phyloP scores from a whole-genome alignment of 2,329 filamentous ascomycete genomes.

The Fusarium globosum region DNA sequence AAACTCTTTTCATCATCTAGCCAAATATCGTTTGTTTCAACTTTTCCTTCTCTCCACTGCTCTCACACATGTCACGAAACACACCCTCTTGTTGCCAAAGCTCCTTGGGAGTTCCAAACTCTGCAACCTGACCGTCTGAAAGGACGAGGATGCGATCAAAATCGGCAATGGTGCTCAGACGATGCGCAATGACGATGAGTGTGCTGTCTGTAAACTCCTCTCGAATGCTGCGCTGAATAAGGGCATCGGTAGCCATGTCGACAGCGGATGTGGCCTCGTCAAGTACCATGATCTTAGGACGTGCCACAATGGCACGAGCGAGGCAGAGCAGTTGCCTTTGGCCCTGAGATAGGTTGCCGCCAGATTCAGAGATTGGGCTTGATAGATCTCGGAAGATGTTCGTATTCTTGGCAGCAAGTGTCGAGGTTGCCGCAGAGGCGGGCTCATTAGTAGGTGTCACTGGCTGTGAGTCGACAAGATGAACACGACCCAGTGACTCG shows the following conservation, averaged over 20 bases:
- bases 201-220: constrained; percentile 77
- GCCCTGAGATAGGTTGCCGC: constrained; percentile 79
- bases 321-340: constrained; percentile 82
- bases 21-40: constrained; percentile 59
- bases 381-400: constrained; percentile 74
- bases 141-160: constrained; percentile 81
- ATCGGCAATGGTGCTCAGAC: constrained; percentile 80
- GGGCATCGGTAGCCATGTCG: constrained; percentile 78
- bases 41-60: constrained; percentile 68
- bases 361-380: constrained; percentile 75
- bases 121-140: constrained; percentile 73
- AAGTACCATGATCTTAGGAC: constrained; percentile 81
- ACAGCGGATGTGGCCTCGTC: constrained; percentile 85
- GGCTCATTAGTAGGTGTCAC: constrained; percentile 54
- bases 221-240: constrained; percentile 79
- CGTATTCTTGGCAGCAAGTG: constrained; percentile 59
- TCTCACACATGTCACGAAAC: constrained; percentile 72
- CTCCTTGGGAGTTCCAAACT: constrained; percentile 73
- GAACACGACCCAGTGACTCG: constrained; percentile 76
- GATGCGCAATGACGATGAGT: constrained; percentile 79
- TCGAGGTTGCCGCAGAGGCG: constrained; percentile 50
- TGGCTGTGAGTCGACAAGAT: constrained; percentile 65
- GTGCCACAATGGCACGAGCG: constrained; percentile 76
- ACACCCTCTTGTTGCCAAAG: constrained; percentile 67
- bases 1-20: neutral